Base-by-base conservation (phyloP, 768 basidiomycete species). In the Tephrocybe sp. region DNA sequence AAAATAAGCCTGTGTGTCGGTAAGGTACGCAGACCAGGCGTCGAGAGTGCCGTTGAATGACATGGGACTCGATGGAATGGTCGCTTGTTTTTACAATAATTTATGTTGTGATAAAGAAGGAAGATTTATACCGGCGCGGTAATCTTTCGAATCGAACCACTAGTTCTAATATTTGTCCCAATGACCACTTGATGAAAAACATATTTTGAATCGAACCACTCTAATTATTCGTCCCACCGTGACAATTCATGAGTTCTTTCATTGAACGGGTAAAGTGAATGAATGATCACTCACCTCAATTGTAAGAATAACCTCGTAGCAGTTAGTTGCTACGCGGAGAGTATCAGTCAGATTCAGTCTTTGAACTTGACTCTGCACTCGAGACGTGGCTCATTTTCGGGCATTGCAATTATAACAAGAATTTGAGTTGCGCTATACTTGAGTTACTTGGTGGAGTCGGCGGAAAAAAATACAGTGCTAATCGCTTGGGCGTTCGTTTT, bases 11-110 rank as follows among this genome's bases (percentile, higher is more conserved):
- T 77, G 75, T 2, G 73, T 69, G 19, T 73, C 67, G 5, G 65
- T 62, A 2, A 79, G 59, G 43, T 74, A 76, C 39, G 70, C 70
- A 3, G 73, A 67, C 77, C 76, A 79, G 22, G 61, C 66, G 54
- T 77, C 74, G 36, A 70, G 52, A 1, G 74, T 68, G 62, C 64
- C 62, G 59, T 77, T 78, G 63, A 67, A 66, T 40, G 73, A 71
- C 73, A 74, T 74, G 65, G 58, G 41, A 30, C 39, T 46, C 19
- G 25, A 42, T 49, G 21, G 38, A 47, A 25, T 43, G 25, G 22
- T 28, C 22, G 46, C 32, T 24, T 45, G n/a, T 45, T 24, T 24
- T 26, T 34, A 26, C 28, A 27, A 31, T 25, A 46, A 40, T 53
- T 51, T 57, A 27, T 46, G 32, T n/a, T n/a, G n/a, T n/a, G n/a